Percentiles rank a stretch among this genome's conserved stretches.
Evolutionary conservation across 2,329 filamentous ascomycete species (phyloP).

Genomic region (Hysterium pulicare): DNA sequence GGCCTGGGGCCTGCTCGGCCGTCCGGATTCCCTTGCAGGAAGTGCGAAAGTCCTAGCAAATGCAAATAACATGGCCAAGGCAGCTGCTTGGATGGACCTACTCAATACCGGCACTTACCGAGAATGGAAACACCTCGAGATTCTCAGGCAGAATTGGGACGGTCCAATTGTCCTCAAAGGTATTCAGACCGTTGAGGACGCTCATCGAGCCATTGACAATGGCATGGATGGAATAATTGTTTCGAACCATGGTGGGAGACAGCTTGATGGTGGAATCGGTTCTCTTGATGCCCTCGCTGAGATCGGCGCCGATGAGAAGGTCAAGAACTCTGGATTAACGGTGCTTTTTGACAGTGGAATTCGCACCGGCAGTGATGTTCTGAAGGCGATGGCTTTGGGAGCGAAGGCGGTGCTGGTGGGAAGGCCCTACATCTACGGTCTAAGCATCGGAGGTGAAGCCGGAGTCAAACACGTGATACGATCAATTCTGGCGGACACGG

Average conservation of each 20-base stretch:
- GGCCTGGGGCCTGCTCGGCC: conserved; percentile 35
- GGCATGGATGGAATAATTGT: conserved; percentile 39
- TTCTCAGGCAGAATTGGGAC: conserved; percentile 32
- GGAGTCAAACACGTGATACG: conserved; percentile 38
- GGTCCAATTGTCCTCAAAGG: conserved; percentile 40
- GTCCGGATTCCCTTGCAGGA: conserved; percentile 32
- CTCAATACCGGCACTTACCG: conserved; percentile 34
- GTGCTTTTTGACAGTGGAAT: conserved; percentile 38
- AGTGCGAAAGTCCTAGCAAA: conserved; percentile 33
- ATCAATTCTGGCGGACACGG: conserved; percentile 30
- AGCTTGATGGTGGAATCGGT: conserved; percentile 34
- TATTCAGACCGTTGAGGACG: conserved; percentile 38
- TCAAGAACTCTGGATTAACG: conserved; percentile 27
- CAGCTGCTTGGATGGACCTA: conserved; percentile 33
- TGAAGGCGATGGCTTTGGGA: conserved; percentile 37
- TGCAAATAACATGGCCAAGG: conserved; percentile 32
- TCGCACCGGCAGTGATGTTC: conserved; percentile 32
- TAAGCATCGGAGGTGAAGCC: conserved; percentile 35
- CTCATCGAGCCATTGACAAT: conserved; percentile 29
- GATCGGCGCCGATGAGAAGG: conserved; percentile 31
- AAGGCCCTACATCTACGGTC: conserved; percentile 35
- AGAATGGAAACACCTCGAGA: conserved; percentile 33
- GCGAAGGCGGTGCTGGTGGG: conserved; percentile 36
- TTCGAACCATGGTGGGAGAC: conserved; percentile 37
- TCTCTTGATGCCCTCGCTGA: conserved; percentile 35